phyloP scores from a whole-genome alignment of 169 alveolate species.

The Plasmodium malariae region DNA sequence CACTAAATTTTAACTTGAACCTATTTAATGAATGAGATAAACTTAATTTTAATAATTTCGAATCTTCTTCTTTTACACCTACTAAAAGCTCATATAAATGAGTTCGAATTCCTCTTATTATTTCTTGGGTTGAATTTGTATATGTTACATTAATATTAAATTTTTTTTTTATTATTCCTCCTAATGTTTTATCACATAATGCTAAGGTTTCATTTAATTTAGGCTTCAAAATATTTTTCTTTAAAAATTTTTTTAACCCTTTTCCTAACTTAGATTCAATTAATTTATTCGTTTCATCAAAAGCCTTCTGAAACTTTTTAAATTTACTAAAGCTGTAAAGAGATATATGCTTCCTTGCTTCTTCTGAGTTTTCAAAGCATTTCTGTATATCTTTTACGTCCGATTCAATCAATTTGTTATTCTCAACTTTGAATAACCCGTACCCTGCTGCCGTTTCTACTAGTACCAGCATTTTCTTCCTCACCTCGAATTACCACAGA shows the following conservation, averaged over 20 bases:
- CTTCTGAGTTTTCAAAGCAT: slow-evolving; percentile 91
- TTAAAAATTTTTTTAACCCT: slow-evolving; percentile 94
- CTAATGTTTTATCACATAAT: slow-evolving; percentile 91
- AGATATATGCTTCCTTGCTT: slow-evolving; percentile 88
- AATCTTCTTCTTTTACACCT: slow-evolving; percentile 91
- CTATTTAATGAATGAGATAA: slow-evolving; percentile 94
- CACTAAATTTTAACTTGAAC: slow-evolving; percentile 97
- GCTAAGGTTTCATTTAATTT: slow-evolving; percentile 92
- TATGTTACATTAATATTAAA: slow-evolving; percentile 87
- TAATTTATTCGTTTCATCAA: slow-evolving; percentile 87
- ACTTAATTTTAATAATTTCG: slow-evolving; percentile 79
- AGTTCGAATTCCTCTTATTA: slow-evolving; percentile 90
- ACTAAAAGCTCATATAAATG: slow-evolving; percentile 88
- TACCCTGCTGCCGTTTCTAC: slow-evolving; percentile 99
- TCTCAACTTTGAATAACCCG: slow-evolving; percentile 96
- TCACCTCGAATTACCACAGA: neutral
- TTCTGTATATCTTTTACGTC: slow-evolving; percentile 89
- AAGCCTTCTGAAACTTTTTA: slow-evolving; percentile 67
- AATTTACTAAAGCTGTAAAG: slow-evolving; percentile 70
- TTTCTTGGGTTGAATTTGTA: slow-evolving; percentile 89
- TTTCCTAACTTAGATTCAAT: slow-evolving; percentile 94
- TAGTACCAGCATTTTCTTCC: slow-evolving; percentile 94
- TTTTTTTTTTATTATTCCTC: slow-evolving; percentile 91
- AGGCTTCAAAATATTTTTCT: slow-evolving; percentile 93
- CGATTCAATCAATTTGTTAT: slow-evolving; percentile 91